Base-by-base conservation (phyloP, 2,329 filamentous ascomycete species). In the Aspergillus clavatus region DNA sequence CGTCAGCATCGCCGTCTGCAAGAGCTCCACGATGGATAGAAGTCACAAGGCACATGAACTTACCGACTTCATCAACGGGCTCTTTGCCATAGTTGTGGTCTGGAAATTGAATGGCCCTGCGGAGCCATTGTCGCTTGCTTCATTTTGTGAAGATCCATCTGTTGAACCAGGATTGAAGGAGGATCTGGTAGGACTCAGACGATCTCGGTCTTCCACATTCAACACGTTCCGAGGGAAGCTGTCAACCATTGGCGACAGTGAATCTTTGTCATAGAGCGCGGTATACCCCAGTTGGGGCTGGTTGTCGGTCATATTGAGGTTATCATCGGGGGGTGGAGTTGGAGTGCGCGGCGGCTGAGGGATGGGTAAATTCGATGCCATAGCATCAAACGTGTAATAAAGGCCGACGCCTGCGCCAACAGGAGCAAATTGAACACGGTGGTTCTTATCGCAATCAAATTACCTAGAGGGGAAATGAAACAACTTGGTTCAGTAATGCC, bases 51-150 rank as follows among this genome's bases (percentile, higher is more conserved):
- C 3, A n/a, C 8, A n/a, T n/a, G 41, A 72, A 44, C 60, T 48
- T 50, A 89, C 86, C 54, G 87, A 86, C 73, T 89, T 91, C 46
- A 71, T 59, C 46, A 89, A 79, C 2, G 87, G 86, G 14, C 78
- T 77, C 51, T 85, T 86, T 12, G 85, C 83, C 63, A 89, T 84
- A 37, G 83, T 78, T 63, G 87, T 84, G 1, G 91, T 87, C 70
- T 94, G 82, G 69, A 97, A 97, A 71, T 97, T 97, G 80, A 98
- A 97, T 0, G 91, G 91, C 29, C 68, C 68, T 8, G 64, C 60
- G n/a, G 63, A 53, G 35, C 63, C 61, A 52, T 63, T 59, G 43
- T 68, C 63, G 41, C 54, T 56, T 45, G 59, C 52, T 39, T 58
- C 56, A 56, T 60, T 59, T 22, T 60, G 54, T 29, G 53, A 48